Base-by-base conservation (phyloP, 495 filamentous ascomycete genomes). In the Articulospora tetracladia region DNA sequence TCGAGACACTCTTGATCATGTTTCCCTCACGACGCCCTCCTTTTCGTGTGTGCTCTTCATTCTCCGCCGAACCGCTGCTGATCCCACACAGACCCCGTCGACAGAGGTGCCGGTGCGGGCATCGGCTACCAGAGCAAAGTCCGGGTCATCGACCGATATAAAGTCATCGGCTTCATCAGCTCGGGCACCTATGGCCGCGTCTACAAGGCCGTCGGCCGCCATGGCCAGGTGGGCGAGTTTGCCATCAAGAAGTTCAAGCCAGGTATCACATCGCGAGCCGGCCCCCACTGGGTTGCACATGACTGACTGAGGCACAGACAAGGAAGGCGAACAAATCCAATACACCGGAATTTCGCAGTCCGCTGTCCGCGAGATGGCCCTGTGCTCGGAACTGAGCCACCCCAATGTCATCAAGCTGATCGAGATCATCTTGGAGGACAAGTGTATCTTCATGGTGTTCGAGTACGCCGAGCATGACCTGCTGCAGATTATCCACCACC, bases 211-310 rank as follows among this genome's bases (percentile, higher is more conserved):
- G 73, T 88, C 15, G 88, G 90, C 63, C 88, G 86, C 66, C 86
- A 93, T 73, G 78, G 76, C 60, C 78, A 79, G 61, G 66, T 73
- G 1, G 92, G 89, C 61, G 92, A 95, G 68, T 96, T 95, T 71
- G 93, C 93, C 55, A 98, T 98, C 75, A 98, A 98, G 74, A 97
- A 97, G 86, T 99, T 99, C 86, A 99, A 99, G 76, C 94, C 94
- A 24, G 66, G 66, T 68, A 53, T 19, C 50, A 53, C n/a, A 7
- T 44, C 34, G 1, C 30, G 36, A 13, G 20, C 12, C 41, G 34
- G 17, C 15, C 19, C 26, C 36, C 36, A 19, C 39, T n/a, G 4
- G 3, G 39, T n/a, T 17, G 12, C n/a, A 46, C 36, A 34, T 46
- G 51, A 30, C 57, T 60, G 57, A 66, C 59, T 20, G 36, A 58